Evolutionary conservation across 768 basidiomycete species (phyloP), one percentile per base, ranked within the genome.

Genomic region (Psilocybe cyanescens): DNA sequence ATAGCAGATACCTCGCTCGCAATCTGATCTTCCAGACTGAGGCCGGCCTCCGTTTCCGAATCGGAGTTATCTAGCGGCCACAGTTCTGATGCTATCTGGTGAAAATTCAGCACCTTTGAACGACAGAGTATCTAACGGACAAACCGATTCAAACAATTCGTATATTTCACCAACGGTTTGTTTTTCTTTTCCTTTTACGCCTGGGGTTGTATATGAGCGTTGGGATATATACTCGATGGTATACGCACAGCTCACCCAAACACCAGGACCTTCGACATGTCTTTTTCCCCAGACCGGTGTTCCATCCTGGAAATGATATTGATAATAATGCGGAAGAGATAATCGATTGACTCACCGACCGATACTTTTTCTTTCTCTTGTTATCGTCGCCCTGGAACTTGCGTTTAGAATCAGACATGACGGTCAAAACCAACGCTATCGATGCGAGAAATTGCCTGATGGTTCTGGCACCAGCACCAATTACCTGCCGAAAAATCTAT

Each of bases 171-270:
- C 86, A 3, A 92, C 83, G 0, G 90, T 83, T 68, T 88, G 88
- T 64, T 84, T 89, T 72, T 95, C 94, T 66, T 89, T 94, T 17
- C 93, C 93, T 71, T 89, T 92, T 31, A 92, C 83, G 66, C 83
- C 83, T 85, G 56, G 8, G 24, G 12, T 48, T 50, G 16, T 41
- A 64, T 48, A 48, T 44, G 44, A 58, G 45, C 19, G 29, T 29
- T 50, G 47, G 39, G 14, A 11, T 8, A 51, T 28, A 39, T 14
- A 29, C 3, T 44, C 17, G 51, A 53, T 39, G 45, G 24, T 35
- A 53, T 29, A 29, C 81, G 68, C 69, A 80, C 91, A 94, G 68
- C 88, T 92, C 8, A 86, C 90, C 92, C 93, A 95, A 17, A 95
- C 76, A 16, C 93, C 92, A 17, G 93, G 93, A 8, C 93, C 93